A percentile compares a stretch with the other conserved stretches of the same genome.
Evolutionary conservation across 371 early-diverging fungal species (phyloP).

Genomic region (Dichotomocladium elegans): DNA sequence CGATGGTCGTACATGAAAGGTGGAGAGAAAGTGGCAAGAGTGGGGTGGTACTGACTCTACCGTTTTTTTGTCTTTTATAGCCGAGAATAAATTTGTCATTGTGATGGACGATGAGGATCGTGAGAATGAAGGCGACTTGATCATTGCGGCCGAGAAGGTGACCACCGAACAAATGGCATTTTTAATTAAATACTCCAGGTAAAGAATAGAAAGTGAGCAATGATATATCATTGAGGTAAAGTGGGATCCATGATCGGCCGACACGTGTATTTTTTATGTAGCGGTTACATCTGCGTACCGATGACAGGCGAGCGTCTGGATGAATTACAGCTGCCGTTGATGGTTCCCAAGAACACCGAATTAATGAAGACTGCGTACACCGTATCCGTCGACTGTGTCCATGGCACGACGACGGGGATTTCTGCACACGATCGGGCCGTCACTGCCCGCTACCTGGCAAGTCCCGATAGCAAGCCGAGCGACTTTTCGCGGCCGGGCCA

Average conservation of each 20-base stretch:
- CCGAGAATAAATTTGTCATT: slow-evolving; percentile 77
- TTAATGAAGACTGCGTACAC: slow-evolving; percentile 91
- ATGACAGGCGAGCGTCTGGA: slow-evolving; percentile 73
- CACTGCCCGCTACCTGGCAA: slow-evolving; percentile 78
- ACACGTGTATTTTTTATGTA: slow-evolving; percentile 24
- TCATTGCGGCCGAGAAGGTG: slow-evolving; percentile 87
- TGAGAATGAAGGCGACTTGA: slow-evolving; percentile 97
- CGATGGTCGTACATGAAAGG: too few species aligned
- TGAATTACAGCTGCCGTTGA: slow-evolving; percentile 82
- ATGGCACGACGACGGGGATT: slow-evolving; percentile 92
- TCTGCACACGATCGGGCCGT: slow-evolving; percentile 87
- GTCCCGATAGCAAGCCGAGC: slow-evolving; percentile 58
- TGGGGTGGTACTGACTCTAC: neutral
- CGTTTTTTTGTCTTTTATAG: slow-evolving; percentile 7
- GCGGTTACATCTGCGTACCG: slow-evolving; percentile 92
- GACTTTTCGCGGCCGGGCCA: slow-evolving; percentile 92
- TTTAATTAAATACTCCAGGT: slow-evolving; percentile 88
- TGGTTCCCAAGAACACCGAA: slow-evolving; percentile 91
- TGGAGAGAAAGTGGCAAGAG: too few species aligned
- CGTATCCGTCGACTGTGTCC: slow-evolving; percentile 80
- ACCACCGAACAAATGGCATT: slow-evolving; percentile 93
- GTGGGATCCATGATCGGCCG: neutral
- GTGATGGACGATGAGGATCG: slow-evolving; percentile 96
- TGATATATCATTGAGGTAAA: slow-evolving; percentile 1
- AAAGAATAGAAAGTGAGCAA: slow-evolving; percentile 6